Percentiles rank a stretch among this genome's conserved stretches.
phyloP scores from a whole-genome alignment of 2,329 filamentous ascomycete species.

The Talaromyces amestolkiae region DNA sequence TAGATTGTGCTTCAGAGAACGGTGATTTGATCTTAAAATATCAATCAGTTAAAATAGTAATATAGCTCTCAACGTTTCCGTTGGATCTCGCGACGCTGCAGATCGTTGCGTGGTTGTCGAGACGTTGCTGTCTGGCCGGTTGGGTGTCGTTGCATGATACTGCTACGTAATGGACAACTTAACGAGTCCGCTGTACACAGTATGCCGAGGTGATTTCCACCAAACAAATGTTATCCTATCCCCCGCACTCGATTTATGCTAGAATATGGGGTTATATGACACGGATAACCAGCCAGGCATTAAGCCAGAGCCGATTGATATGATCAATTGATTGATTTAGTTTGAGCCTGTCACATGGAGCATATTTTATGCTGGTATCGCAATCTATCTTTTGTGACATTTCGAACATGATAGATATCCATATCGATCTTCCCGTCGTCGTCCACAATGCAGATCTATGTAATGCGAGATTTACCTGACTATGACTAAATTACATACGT shows the following conservation, averaged over 20 bases:
- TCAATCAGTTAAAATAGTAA: not conserved
- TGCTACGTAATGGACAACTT: not conserved
- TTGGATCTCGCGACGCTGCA: not conserved
- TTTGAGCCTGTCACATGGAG: not conserved
- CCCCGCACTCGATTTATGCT: not conserved
- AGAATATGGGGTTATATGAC: not conserved
- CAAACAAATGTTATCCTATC: not conserved
- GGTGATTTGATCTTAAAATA: not conserved
- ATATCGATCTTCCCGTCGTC: not conserved
- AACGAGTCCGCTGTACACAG: not conserved
- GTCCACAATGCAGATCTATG: not conserved
- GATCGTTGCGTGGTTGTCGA: not conserved
- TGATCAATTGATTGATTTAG: not conserved
- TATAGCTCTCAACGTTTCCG: not conserved
- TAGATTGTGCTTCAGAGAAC: not conserved
- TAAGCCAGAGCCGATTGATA: no score
- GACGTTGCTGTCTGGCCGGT: not conserved
- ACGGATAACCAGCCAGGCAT: no score
- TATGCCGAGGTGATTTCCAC: slow-evolving; percentile 5
- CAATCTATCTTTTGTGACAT: not conserved
- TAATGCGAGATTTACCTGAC: not conserved
- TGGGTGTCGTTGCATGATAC: slow-evolving; percentile 7
- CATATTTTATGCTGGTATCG: not conserved
- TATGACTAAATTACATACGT: not conserved
- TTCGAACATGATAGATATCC: not conserved